Evolutionary conservation across 169 alveolate species (phyloP), one percentile per base, ranked within the genome.

Genomic region (Eimeria sp.): DNA sequence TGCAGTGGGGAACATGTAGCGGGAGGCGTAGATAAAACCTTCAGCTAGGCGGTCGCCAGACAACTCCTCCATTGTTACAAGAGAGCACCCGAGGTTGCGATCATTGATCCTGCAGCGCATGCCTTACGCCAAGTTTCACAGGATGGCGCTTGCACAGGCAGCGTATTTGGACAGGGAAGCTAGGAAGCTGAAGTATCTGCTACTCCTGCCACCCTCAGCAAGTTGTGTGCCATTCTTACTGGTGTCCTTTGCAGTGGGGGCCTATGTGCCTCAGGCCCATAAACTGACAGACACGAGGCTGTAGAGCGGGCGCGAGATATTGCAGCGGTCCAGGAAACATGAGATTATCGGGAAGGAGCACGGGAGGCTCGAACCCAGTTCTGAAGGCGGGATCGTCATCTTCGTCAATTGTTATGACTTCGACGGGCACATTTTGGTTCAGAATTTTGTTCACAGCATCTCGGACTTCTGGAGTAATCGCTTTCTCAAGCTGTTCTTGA

Each of bases 1-100:
- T 43, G 89, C 83, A 11, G 98, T 97, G 14, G 98, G 98, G 89
- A 97, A 97, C 61, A 97, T 95, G 63, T 95, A 91, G 51, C 98
- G 94, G 45, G 97, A 91, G 2, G 98, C 97, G 83, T 96, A 96
- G n/a, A 97, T 72, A 45, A 97, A 92, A 7, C 98, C 98, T 95
- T 97, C 98, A 45, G 95, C 95, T 5, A 91, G 86, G 34, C 97
- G 95, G 65, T 95, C 97, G 6, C 98, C 98, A 25, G 97, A 96
- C 88, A 96, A 58, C 65, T 96, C 96, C 65, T 97, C 98, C 82
- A 88, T 80, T 20, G 92, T 93, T 45, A 89, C 89, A 89, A 89
- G 27, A 45, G 97, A 78, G 58, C 97, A 95, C 25, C 87, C 88
- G 25, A 95, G 76, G 72, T 90, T 89, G 49, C 97, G 94, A 22